Base-by-base conservation (phyloP, 495 filamentous ascomycete species). In the Trichoderma asperelloides region DNA sequence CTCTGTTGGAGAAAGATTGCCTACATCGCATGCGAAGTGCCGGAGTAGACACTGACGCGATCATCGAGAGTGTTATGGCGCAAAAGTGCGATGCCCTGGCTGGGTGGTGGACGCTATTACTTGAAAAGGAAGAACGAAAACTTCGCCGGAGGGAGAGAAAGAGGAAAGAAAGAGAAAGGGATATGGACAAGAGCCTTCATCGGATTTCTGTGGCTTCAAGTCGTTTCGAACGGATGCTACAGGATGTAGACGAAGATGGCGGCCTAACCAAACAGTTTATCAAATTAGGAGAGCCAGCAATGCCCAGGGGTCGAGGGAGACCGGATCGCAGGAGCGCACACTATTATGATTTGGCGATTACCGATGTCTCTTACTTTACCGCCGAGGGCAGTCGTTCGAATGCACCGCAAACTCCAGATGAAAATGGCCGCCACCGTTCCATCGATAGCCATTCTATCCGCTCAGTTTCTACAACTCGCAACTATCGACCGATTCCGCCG, bases 51-150 rank as follows among this genome's bases (percentile, higher is more conserved):
- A 93, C 96, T 67, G 95, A 98, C 71, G 83, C 89, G 66, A 91
- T 98, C 25, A 93, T 98, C 69, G 93, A 97, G 71, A 92, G 96
- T 70, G 95, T 98, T 28, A 80, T 97, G 15, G 86, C 94, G 9
- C 91, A 96, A 72, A 82, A 89, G 69, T 98, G 96, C 72, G 93
- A 98, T 75, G 82, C 85, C 12, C 78, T 98, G 45, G 93, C 93
- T 62, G 95, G 95, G 12, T 98, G 95, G 95, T 98, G 95, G 95
- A 90, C 91, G 21, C 77, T 98, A 28, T 77, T 98, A 67, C 89
- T 98, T 64, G 95, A 98, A 73, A 98, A 98, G 75, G 95, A 98
- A 73, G 90, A 96, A 75, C 86, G 93, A 3, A 98, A 98, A 75
- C 89, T 92, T 68, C 83, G 80, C 67, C 87, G 93, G 68, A 82